Percentiles rank a stretch among this genome's conserved stretches.
Conservation (phyloP, 1,139 yeast species). For the Saccharomyces hybrid region DNA sequence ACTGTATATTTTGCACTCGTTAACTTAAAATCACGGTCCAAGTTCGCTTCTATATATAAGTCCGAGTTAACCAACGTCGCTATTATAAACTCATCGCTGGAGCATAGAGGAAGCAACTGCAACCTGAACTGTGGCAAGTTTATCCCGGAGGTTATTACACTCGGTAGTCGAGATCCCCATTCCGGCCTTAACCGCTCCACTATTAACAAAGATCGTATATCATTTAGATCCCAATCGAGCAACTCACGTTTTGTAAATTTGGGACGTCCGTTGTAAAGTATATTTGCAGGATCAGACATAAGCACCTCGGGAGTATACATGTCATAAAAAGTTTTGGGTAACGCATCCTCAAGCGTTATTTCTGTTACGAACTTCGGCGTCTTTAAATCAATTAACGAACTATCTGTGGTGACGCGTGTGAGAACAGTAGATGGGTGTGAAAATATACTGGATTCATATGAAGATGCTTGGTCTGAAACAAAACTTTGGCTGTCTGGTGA, state of each 20-base stretch:
- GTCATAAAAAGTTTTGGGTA: slow-evolving; percentile 43
- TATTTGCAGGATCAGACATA: slow-evolving; percentile 31
- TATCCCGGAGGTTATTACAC: slow-evolving; percentile 25
- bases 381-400: slow-evolving; percentile 5
- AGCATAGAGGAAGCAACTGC: slow-evolving; percentile 42
- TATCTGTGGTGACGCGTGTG: slow-evolving; percentile 15
- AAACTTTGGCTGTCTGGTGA: slow-evolving; percentile 15
- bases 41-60: slow-evolving; percentile 50
- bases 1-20: slow-evolving; percentile 57
- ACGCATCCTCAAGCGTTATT: slow-evolving; percentile 35
- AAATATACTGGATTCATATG: slow-evolving; percentile 26
- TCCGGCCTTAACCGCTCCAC: slow-evolving; percentile 42
- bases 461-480: slow-evolving; percentile 19
- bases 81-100: slow-evolving; percentile 43
- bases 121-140: slow-evolving; percentile 32
- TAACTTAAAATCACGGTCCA: slow-evolving; percentile 43
- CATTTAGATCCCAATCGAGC: slow-evolving; percentile 59
- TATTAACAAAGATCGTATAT: slow-evolving; percentile 52
- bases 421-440: slow-evolving; percentile 21
- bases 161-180: slow-evolving; percentile 48
- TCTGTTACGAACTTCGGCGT: slow-evolving; percentile 14
- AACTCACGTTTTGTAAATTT: slow-evolving; percentile 50
- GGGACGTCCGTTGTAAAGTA: slow-evolving; percentile 50
- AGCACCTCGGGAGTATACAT: slow-evolving; percentile 50
- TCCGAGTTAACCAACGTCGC: slow-evolving; percentile 46